Evolutionary conservation across 1,284 basidiomycete species (phyloP).

Genomic region (Pseudozyma sp.): DNA sequence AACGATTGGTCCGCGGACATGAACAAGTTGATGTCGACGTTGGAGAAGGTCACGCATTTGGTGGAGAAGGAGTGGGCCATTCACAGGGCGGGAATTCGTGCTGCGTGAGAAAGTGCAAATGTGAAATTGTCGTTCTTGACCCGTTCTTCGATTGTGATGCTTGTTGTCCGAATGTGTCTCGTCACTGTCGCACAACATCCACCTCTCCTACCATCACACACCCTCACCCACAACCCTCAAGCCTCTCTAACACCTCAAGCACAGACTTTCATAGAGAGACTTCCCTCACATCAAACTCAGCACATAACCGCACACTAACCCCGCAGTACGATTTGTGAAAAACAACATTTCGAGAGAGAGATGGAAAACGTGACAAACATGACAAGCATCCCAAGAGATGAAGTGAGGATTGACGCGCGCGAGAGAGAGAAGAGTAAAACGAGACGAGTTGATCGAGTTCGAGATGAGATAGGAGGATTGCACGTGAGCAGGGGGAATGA

Average conservation of each 20-base stretch:
- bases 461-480: neutral
- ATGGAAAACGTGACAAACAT: neutral
- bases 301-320: neutral
- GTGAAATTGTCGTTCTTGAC: too few species aligned
- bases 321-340: too few species aligned
- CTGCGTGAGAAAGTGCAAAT: neutral
- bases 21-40: constrained; percentile 77
- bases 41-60: constrained; percentile 66
- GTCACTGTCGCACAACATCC: too few species aligned
- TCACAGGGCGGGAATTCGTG: constrained; percentile 59
- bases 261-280: too few species aligned
- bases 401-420: too few species aligned
- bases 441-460: constrained; percentile 5
- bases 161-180: too few species aligned
- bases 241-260: too few species aligned
- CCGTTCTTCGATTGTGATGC: too few species aligned
- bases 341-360: too few species aligned
- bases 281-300: too few species aligned
- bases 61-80: constrained; percentile 67
- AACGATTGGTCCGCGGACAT: constrained; percentile 98
- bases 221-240: too few species aligned
- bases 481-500: neutral
- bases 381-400: neutral
- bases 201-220: too few species aligned
- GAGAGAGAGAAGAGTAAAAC: neutral